phyloP scores from a whole-genome alignment of 257 asterid genomes.

The Galeopsis tetrahit region DNA sequence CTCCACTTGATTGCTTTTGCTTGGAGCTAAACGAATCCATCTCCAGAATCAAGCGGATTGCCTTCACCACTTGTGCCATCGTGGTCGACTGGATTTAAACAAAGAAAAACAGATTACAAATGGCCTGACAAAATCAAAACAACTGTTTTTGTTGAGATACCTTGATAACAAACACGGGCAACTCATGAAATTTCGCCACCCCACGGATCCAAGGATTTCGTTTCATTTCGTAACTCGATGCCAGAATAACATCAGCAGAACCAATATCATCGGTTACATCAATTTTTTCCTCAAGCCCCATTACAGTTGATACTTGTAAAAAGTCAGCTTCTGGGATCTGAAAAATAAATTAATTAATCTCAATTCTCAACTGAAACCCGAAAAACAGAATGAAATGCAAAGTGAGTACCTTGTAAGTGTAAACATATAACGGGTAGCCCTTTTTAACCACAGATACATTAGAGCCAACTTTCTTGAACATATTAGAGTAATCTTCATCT shows the following conservation, averaged over 20 bases:
- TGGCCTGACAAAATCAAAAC: conserved; percentile 8
- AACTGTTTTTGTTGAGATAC: conserved; percentile 42
- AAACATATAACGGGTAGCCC: conserved; percentile 59
- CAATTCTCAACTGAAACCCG: not conserved
- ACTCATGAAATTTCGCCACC: conserved; percentile 83
- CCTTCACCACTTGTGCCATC: conserved; percentile 97
- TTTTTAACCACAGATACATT: conserved; percentile 42
- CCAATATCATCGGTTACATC: conserved; percentile 80
- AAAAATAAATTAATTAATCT: conserved; percentile 28
- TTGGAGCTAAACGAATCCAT: conserved; percentile 64
- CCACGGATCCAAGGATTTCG: conserved; percentile 95
- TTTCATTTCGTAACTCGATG: conserved; percentile 75
- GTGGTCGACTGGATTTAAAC: conserved; percentile 67
- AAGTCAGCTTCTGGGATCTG: conserved; percentile 95
- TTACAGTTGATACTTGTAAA: conserved; percentile 82
- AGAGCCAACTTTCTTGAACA: conserved; percentile 47
- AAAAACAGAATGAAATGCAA: conserved; percentile 25
- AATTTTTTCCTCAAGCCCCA: conserved; percentile 88
- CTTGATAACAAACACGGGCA: conserved; percentile 88
- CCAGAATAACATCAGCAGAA: conserved; percentile 83
- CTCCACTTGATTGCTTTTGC: conserved; percentile 46
- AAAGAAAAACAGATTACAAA: conserved; percentile 21
- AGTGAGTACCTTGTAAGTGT: conserved; percentile 70
- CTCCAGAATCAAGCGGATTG: conserved; percentile 84
- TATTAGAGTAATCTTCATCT: conserved; percentile 45